phyloP scores from a whole-genome alignment of 1,284 basidiomycete genomes.

The Tremellales sp. region DNA sequence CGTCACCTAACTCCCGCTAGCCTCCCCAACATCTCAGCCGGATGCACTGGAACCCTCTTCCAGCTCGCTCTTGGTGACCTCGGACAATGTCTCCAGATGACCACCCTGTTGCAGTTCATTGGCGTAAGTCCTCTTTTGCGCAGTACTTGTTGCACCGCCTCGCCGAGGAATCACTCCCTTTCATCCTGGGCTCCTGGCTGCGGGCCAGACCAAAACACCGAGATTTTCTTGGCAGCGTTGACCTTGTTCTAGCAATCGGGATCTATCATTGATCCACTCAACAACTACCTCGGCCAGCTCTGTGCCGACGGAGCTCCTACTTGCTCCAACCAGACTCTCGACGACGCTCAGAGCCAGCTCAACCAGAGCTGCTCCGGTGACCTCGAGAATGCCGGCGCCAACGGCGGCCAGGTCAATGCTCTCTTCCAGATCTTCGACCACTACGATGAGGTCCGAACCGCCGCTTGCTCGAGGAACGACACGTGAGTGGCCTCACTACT shows the following conservation, averaged over 20 bases:
- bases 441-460: slow-evolving; percentile 33
- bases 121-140: slow-evolving; percentile 8
- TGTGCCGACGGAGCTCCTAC: slow-evolving; percentile 31
- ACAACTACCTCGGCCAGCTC: slow-evolving; percentile 35
- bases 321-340: slow-evolving; percentile 38
- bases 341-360: slow-evolving; percentile 24
- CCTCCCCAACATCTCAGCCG: background rate
- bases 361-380: slow-evolving; percentile 25
- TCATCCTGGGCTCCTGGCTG: too few relatives aligned
- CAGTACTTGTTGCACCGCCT: background rate
- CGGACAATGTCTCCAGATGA: slow-evolving; percentile 34
- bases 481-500: slow-evolving; percentile 28
- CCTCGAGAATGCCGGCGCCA: slow-evolving; percentile 21
- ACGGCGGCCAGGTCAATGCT: slow-evolving; percentile 16
- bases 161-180: too few relatives aligned
- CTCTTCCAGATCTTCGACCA: slow-evolving; percentile 21
- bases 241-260: slow-evolving; percentile 9
- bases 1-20: too few relatives aligned
- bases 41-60: slow-evolving; percentile 27
- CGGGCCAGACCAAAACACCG: too few relatives aligned
- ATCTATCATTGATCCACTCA: slow-evolving; percentile 28
- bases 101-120: slow-evolving; percentile 25
- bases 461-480: slow-evolving; percentile 38
- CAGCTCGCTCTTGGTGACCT: slow-evolving; percentile 28
- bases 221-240: too few relatives aligned